Evolutionary conservation across 495 filamentous ascomycete genomes (phyloP).

Genomic region (Trichocladium antarcticum): DNA sequence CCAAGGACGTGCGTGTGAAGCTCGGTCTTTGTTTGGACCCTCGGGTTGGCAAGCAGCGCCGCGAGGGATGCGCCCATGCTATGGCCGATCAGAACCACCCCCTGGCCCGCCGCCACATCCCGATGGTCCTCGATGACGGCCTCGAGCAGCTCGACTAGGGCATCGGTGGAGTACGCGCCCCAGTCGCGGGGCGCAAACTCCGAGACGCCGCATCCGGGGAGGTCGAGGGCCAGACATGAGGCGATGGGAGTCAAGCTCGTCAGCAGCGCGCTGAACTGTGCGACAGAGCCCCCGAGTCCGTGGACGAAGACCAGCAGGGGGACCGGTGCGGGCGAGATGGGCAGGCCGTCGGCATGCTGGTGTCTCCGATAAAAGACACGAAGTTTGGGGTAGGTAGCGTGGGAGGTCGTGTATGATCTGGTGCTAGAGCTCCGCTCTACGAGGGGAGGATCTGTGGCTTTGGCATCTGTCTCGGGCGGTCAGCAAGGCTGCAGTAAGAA

Average conservation of each 20-base stretch:
- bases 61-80: constrained; percentile 79
- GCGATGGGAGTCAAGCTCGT: constrained; percentile 73
- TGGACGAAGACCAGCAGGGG: constrained; percentile 85
- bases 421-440: constrained; percentile 65
- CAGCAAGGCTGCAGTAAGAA: background rate
- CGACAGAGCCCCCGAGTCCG: constrained; percentile 77
- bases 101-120: constrained; percentile 53
- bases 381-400: constrained; percentile 61
- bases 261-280: constrained; percentile 76
- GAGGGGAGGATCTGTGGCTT: constrained; percentile 58
- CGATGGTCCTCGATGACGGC: constrained; percentile 61
- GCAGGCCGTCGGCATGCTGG: constrained; percentile 67
- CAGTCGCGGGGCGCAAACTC: constrained; percentile 57
- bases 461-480: constrained; percentile 13
- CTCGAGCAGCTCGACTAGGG: constrained; percentile 61
- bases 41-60: constrained; percentile 57
- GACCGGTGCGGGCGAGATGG: constrained; percentile 56
- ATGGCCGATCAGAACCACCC: constrained; percentile 73
- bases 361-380: constrained; percentile 77
- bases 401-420: constrained; percentile 56
- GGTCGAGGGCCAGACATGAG: constrained; percentile 80
- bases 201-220: constrained; percentile 80
- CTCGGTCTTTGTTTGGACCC: constrained; percentile 31
- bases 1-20: constrained; percentile 59
- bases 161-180: constrained; percentile 69